Percentiles rank a stretch among this genome's conserved stretches.
Evolutionary conservation across 306 rosid genomes (phyloP).

Genomic region (Astragalus glycyphyllos): DNA sequence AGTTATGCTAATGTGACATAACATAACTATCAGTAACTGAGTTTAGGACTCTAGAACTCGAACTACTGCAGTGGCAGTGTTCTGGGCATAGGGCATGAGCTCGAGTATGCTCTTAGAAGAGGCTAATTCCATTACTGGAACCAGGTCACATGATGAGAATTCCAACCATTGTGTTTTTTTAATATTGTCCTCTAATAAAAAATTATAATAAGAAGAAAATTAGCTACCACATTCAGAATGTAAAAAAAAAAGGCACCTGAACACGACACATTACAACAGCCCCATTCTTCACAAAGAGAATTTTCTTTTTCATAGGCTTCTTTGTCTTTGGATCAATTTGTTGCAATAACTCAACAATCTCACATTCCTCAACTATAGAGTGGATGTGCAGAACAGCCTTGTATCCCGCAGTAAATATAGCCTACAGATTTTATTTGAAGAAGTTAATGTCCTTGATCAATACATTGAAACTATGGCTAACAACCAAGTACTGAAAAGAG

Average conservation of each 20-base stretch:
- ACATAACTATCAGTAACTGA: conserved; percentile 2
- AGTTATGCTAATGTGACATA: not conserved
- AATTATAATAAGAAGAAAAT: not conserved
- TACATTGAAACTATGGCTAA: conserved; percentile 20
- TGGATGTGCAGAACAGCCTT: conserved; percentile 96
- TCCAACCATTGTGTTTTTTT: conserved; percentile 8
- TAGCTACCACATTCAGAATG: conserved; percentile 19
- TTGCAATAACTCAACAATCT: conserved; percentile 85
- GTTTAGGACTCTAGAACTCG: not conserved
- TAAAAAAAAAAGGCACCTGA: conserved; percentile 69
- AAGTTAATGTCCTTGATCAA: conserved; percentile 23
- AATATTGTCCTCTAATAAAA: conserved; percentile 10
- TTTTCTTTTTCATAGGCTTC: conserved; percentile 82
- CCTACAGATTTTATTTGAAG: conserved; percentile 53
- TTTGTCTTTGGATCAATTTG: conserved; percentile 92
- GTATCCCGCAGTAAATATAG: conserved; percentile 99
- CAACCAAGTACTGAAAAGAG: not conserved
- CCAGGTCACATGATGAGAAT: conserved; percentile 11
- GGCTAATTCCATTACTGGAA: not conserved
- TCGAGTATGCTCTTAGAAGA: not conserved
- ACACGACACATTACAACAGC: conserved; percentile 81
- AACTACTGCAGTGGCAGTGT: not conserved
- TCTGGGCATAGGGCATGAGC: not conserved
- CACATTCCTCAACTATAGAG: conserved; percentile 96
- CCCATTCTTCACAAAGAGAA: conserved; percentile 92